Evolutionary conservation across 306 rosid genomes (phyloP).

Genomic region (Calophaca sinica): DNA sequence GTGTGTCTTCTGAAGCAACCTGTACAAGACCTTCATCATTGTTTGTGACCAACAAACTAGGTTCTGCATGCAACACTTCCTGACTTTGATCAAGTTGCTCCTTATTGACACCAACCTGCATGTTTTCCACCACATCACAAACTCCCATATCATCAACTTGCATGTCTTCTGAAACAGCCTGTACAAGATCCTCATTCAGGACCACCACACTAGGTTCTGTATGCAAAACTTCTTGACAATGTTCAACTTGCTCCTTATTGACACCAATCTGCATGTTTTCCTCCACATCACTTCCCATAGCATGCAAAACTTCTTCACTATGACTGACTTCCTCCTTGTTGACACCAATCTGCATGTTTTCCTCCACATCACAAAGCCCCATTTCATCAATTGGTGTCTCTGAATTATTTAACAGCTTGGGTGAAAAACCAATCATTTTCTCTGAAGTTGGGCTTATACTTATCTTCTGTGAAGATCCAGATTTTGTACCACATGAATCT

Average conservation of each 20-base stretch:
- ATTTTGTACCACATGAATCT: background rate
- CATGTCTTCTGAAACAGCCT: background rate
- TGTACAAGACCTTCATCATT: too few species aligned
- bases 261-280: conserved; percentile 8
- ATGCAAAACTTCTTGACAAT: background rate
- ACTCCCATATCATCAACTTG: too few species aligned
- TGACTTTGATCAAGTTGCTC: too few species aligned
- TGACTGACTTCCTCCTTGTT: too few species aligned
- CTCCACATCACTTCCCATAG: background rate
- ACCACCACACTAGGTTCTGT: background rate
- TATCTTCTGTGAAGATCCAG: background rate
- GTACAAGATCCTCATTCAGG: background rate
- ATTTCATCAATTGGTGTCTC: background rate
- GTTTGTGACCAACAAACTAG: too few species aligned
- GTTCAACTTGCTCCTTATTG: background rate
- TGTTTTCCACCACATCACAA: too few species aligned
- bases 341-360: too few species aligned
- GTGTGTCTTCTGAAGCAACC: too few species aligned
- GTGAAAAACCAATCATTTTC: background rate
- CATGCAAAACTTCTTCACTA: too few species aligned
- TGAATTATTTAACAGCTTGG: conserved; percentile 6
- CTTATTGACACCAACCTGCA: too few species aligned
- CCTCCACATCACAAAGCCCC: background rate
- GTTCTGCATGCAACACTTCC: too few species aligned
- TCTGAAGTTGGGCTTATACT: background rate